phyloP scores from a whole-genome alignment of 768 basidiomycete genomes.

The Vararia minispora region DNA sequence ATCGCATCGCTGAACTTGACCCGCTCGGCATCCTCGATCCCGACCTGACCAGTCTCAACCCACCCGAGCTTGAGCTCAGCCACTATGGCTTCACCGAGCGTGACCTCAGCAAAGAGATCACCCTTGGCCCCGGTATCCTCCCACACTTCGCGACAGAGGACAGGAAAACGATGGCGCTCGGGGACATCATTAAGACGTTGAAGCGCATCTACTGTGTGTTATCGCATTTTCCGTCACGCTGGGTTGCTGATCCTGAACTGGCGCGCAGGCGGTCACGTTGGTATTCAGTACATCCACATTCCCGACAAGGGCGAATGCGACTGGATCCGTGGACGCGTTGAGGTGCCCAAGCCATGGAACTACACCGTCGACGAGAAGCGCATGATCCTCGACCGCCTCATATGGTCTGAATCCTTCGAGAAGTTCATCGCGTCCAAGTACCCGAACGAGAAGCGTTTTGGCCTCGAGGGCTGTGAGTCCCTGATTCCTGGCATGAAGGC shows the following conservation, averaged over 20 bases:
- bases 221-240: not conserved
- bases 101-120: slow-evolving; percentile 90
- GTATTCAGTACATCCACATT: slow-evolving; percentile 91
- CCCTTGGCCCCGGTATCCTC: slow-evolving; percentile 90
- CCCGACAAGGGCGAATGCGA: slow-evolving; percentile 98
- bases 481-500: slow-evolving; percentile 99
- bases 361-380: slow-evolving; percentile 98
- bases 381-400: slow-evolving; percentile 97
- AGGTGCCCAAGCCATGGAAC: slow-evolving; percentile 94
- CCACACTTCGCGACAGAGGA: slow-evolving; percentile 90
- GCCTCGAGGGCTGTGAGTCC: slow-evolving; percentile 95
- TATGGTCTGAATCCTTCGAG: slow-evolving; percentile 99
- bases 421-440: slow-evolving; percentile 98
- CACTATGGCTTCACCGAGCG: slow-evolving; percentile 93
- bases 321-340: slow-evolving; percentile 96
- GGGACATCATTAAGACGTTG: slow-evolving; percentile 85
- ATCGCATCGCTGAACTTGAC: slow-evolving; percentile 92
- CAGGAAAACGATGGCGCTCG: slow-evolving; percentile 74
- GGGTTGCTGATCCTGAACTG: slow-evolving; percentile 4
- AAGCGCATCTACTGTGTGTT: slow-evolving; percentile 88
- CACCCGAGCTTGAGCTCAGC: slow-evolving; percentile 87
- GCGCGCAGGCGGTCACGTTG: slow-evolving; percentile 65
- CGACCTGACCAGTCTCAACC: slow-evolving; percentile 67
- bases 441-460: slow-evolving; percentile 99
- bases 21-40: slow-evolving; percentile 89